phyloP scores from a whole-genome alignment of 306 rosid genomes.

The Medicago lupulina region DNA sequence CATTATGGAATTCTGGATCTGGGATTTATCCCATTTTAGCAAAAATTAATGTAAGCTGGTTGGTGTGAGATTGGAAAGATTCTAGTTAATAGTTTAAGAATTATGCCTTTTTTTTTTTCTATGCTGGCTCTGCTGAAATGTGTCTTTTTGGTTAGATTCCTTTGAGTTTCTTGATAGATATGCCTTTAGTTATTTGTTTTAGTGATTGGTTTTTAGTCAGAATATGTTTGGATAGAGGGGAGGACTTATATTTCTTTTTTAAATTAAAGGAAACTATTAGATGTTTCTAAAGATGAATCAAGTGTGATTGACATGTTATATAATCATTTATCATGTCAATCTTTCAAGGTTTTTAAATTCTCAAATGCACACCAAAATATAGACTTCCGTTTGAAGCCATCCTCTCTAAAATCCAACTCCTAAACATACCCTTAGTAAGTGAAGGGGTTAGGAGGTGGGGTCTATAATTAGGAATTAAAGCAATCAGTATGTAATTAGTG shows the following conservation, averaged over 20 bases:
- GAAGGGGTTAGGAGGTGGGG: background rate
- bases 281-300: too few species aligned
- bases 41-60: conserved; percentile 26
- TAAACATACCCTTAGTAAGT: background rate
- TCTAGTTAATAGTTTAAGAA: conserved; percentile 29
- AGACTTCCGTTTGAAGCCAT: too few species aligned
- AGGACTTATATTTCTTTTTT: too few species aligned
- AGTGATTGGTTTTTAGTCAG: background rate
- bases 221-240: too few species aligned
- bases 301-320: too few species aligned
- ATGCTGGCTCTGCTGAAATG: conserved; percentile 1
- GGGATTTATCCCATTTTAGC: conserved; percentile 24
- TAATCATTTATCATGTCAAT: too few species aligned
- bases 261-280: too few species aligned
- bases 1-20: conserved; percentile 24
- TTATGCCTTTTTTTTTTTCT: background rate
- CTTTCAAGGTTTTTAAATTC: too few species aligned
- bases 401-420: too few species aligned
- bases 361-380: too few species aligned
- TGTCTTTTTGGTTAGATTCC: conserved; percentile 1
- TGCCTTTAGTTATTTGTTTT: background rate
- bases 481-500: background rate
- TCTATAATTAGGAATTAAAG: too few species aligned
- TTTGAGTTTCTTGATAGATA: background rate
- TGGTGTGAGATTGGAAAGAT: conserved; percentile 20